Evolutionary conservation across 768 basidiomycete species (phyloP), one percentile per base, ranked within the genome.

Genomic region (Psilocybe cyanescens): DNA sequence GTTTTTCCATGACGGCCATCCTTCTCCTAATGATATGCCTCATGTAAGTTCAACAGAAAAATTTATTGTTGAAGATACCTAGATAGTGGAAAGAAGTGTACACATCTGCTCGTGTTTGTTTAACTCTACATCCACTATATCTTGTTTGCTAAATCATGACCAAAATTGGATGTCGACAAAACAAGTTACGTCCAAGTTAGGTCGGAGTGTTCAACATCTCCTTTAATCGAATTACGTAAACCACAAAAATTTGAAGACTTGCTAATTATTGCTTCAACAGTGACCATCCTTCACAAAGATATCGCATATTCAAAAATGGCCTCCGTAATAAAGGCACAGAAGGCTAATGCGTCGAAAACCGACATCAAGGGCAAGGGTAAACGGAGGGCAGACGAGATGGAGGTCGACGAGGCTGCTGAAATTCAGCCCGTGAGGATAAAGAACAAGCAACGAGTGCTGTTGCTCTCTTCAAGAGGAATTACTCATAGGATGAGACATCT

Each of bases 401-500:
- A 91, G 17, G 77, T 81, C 9, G 76, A 65, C 19, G 60, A 50
- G 7, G 64, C 56, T 39, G 59, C 51, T 3, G 57, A 62, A 11
- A 35, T 53, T 3, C 58, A 71, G 28, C 62, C 70, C 4, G 72
- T 78, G 14, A 87, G 84, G 71, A 82, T 77, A 73, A 87, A 86
- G 74, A 96, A 98, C 80, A 97, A 95, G 83, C 97, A 99, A 80
- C 87, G 96, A 64, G 96, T 98, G 5, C 79, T 99, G 56, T 73
- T 99, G 68, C 86, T 98, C 53, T 94, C 92, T 45, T 99, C 97
- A 53, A 83, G 97, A 59, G 97, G 97, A 55, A 85, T 98, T 58
- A 98, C 95, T 17, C 92, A 96, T 75, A 86, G 97, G 29, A 98
- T 98, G 95, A 80, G 97, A 64, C 97, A 99, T 75, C 80, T 99